A percentile compares a stretch with the other conserved stretches of the same genome.
Evolutionary conservation across 2,329 filamentous ascomycete genomes (phyloP).

Genomic region (Chrysoporthe puriensis): DNA sequence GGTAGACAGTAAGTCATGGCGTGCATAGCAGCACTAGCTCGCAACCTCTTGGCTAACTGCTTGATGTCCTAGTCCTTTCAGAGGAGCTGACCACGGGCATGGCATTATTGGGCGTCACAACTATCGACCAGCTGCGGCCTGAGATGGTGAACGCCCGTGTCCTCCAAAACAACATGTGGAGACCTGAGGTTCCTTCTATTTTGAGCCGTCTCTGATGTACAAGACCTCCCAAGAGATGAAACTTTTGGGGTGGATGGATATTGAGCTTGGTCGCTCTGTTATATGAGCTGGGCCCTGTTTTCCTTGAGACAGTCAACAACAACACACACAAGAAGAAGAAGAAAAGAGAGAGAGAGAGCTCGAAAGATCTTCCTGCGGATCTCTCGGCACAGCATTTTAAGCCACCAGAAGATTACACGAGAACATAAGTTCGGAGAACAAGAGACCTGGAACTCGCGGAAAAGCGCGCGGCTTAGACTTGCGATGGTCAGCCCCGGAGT

Average conservation of each 20-base stretch:
- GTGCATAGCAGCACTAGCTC: neutral
- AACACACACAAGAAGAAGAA: too few species aligned
- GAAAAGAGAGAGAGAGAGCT: neutral
- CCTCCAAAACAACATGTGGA: conserved; percentile 39
- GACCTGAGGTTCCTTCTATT: conserved; percentile 36
- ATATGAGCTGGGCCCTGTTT: too few species aligned
- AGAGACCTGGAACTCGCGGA: too few species aligned
- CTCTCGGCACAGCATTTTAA: too few species aligned
- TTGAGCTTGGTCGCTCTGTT: neutral
- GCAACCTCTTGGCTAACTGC: neutral
- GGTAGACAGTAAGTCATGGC: conserved; percentile 25
- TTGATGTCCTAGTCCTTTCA: conserved; percentile 29
- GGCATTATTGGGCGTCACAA: conserved; percentile 53
- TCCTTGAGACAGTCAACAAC: neutral
- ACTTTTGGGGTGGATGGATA: neutral
- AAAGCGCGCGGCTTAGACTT: too few species aligned
- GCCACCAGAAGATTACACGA: too few species aligned
- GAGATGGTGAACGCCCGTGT: conserved; percentile 52
- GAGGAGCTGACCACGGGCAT: conserved; percentile 46
- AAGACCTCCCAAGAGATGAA: too few species aligned
- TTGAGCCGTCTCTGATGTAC: conserved; percentile 28
- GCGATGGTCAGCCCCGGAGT: too few species aligned
- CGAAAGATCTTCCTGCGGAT: conserved; percentile 9
- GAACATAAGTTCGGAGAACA: too few species aligned
- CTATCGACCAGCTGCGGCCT: conserved; percentile 50